Base-by-base conservation (phyloP, 2,329 filamentous ascomycete species). In the Chaetothyriales sp. region DNA sequence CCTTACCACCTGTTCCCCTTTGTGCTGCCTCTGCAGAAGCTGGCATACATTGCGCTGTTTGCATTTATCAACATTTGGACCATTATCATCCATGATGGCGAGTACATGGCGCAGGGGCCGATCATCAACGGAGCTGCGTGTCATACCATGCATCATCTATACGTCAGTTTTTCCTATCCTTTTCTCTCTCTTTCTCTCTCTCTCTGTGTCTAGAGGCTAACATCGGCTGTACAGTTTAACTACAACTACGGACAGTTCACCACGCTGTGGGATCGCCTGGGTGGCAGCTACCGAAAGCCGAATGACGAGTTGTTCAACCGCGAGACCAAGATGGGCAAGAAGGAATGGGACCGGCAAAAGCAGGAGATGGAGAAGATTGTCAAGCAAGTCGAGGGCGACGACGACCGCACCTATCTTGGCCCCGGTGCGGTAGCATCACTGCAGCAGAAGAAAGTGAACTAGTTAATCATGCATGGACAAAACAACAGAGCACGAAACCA, bases 51-150 rank as follows among this genome's bases (percentile, higher is more conserved):
- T 48, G 76, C 75, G 10, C 79, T 95, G 39, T 96, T 95, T 70
- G 73, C 83, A 60, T 93, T 94, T 65, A 86, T 96, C 72, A 94
- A 96, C 70, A 79, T 95, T 68, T 96, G 90, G 90, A 94, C 89
- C 42, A 86, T 96, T 61, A 77, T 95, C 70, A 95, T 96, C 63
- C 80, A 96, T 68, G 90, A 96, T 62, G 90, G 90, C 62, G 90
- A 96, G 70, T 95, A 94, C 65, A 79, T 93, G 15, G 83, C 87
- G 62, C 85, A 95, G 70, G 86, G 83, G 62, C 84, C 87, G n/a
- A 68, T 95, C 59, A 80, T 95, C 69, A 96, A 96, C 65, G 90
- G 90, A 48, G 88, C 90, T 10, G 90, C 90, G 25, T 95, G 90
- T 74, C 90, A 95, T 68, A 87, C 84, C 19, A 79, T 89, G 76